phyloP scores from a whole-genome alignment of 257 asterid genomes.

The Misopates orontium region DNA sequence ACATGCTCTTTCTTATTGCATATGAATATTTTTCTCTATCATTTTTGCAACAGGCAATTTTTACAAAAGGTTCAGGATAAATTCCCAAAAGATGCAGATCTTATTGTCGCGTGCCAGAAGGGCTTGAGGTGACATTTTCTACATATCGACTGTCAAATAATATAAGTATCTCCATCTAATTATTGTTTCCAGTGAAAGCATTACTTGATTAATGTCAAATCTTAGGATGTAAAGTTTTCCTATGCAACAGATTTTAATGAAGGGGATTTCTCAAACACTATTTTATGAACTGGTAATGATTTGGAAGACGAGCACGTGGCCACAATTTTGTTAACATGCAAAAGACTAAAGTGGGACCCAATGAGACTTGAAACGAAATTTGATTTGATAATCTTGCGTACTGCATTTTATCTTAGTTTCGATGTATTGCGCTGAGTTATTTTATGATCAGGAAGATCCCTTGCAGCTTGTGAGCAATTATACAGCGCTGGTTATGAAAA shows the following conservation, averaged over 20 bases:
- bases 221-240: background rate
- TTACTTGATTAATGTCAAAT: background rate
- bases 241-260: background rate
- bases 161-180: background rate
- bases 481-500: slow-evolving; percentile 75
- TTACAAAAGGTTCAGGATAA: slow-evolving; percentile 66
- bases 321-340: background rate
- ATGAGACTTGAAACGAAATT: background rate
- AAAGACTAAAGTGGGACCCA: background rate
- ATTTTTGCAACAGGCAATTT: slow-evolving; percentile 54
- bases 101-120: slow-evolving; percentile 92
- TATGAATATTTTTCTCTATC: background rate
- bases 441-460: slow-evolving; percentile 75
- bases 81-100: slow-evolving; percentile 77
- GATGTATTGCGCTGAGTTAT: slow-evolving; percentile 29
- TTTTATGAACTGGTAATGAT: background rate
- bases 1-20: slow-evolving; percentile 9
- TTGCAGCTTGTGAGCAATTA: slow-evolving; percentile 95
- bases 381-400: background rate
- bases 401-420: background rate
- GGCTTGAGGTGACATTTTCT: slow-evolving; percentile 77
- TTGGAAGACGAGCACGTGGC: background rate
- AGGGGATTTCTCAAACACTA: background rate
- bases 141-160: background rate
- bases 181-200: background rate